Evolutionary conservation across 202 grass and related monocot genomes (phyloP).

Genomic region (Setaria viridis): DNA sequence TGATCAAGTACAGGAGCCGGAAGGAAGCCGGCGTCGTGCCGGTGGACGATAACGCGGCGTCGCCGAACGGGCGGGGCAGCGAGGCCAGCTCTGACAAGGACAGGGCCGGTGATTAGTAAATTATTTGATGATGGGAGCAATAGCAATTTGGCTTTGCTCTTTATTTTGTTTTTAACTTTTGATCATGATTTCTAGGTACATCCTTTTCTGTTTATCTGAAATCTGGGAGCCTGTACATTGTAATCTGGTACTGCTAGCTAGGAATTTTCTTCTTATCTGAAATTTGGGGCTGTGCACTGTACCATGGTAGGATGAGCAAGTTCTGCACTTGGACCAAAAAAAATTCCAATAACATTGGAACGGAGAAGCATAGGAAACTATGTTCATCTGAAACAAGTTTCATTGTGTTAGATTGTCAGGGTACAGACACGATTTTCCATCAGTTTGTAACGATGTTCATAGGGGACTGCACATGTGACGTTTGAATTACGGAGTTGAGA

Average conservation of each 20-base stretch:
- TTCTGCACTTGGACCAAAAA: conserved; percentile 6
- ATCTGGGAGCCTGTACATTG: conserved; percentile 50
- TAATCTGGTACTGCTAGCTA: conserved; percentile 2
- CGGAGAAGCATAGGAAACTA: background rate
- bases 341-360: background rate
- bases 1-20: conserved; percentile 82
- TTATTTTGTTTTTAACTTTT: background rate
- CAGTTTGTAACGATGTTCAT: background rate
- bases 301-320: background rate
- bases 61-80: conserved; percentile 42
- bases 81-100: conserved; percentile 50
- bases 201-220: conserved; percentile 27
- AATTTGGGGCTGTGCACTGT: background rate
- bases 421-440: background rate
- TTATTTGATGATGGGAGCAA: background rate
- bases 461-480: background rate
- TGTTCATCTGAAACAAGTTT: background rate
- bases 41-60: conserved; percentile 57
- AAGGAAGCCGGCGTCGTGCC: conserved; percentile 70
- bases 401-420: background rate
- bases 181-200: background rate
- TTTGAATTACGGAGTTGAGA: background rate
- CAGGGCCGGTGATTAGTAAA: conserved; percentile 40
- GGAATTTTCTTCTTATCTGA: background rate
- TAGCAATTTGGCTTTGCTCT: background rate